phyloP scores from a whole-genome alignment of 2,329 filamentous ascomycete species.

The Aspergillus niger region DNA sequence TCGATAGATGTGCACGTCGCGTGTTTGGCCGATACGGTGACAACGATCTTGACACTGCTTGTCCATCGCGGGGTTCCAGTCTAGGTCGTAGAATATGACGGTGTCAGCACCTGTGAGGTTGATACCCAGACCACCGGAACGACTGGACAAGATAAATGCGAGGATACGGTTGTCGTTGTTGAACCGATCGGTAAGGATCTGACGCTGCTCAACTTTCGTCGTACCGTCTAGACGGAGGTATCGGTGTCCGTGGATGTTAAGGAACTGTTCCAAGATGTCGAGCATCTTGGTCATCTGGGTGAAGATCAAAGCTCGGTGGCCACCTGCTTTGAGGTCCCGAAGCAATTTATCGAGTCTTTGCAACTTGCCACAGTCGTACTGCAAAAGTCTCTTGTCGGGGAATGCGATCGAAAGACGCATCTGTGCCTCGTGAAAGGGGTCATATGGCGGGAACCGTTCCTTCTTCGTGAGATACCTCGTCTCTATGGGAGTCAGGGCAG shows the following conservation, averaged over 20 bases:
- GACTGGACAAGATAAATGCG: constrained; percentile 91
- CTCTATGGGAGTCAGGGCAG: constrained; percentile 66
- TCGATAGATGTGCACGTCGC: constrained; percentile 97
- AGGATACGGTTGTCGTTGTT: constrained; percentile 91
- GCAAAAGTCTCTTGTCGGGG: constrained; percentile 90
- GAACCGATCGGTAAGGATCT: constrained; percentile 94
- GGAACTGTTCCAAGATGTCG: constrained; percentile 94
- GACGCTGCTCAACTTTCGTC: constrained; percentile 92
- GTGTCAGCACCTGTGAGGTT: constrained; percentile 96
- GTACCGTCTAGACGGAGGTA: constrained; percentile 96
- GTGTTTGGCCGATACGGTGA: constrained; percentile 95
- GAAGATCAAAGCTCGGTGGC: constrained; percentile 94
- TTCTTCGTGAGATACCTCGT: constrained; percentile 48
- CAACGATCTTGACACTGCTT: constrained; percentile 98
- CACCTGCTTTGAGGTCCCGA: constrained; percentile 81
- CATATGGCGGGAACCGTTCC: constrained; percentile 60
- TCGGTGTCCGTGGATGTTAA: constrained; percentile 96
- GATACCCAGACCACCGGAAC: constrained; percentile 92
- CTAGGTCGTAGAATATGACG: constrained; percentile 97
- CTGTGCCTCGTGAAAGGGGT: constrained; percentile 91
- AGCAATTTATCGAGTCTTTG: constrained; percentile 85
- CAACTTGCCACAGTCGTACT: constrained; percentile 97
- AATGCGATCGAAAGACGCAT: constrained; percentile 95
- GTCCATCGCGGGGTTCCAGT: constrained; percentile 99
- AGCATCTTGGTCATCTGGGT: constrained; percentile 99